Base-by-base conservation (phyloP, 371 early-diverging fungal species). In the Mucor saturninus region DNA sequence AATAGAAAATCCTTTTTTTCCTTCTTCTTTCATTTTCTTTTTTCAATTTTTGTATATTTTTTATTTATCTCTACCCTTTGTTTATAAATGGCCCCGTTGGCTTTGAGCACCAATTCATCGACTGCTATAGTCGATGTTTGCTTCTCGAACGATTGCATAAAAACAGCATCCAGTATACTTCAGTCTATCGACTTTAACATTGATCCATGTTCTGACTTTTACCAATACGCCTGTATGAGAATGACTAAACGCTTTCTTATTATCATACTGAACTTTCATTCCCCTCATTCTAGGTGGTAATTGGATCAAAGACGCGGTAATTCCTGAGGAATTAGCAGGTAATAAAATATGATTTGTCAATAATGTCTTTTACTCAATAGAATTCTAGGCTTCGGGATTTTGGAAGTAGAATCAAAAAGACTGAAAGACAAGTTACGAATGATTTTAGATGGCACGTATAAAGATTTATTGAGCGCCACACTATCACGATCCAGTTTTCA, bases 271-370 rank as follows among this genome's bases (percentile, higher is more conserved):
- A 30, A 52, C 37, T 13, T 38, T 32, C 10, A 6, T 32, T 52
- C 42, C 9, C n/a, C 28, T 45, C 28, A 45, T 42, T 38, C 10
- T 53, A 85, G 85, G 87, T 59, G 84, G 85, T 28, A 73, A 67
- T 38, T 86, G 85, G 76, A 56, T 68, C 30, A 61, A 72, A 50
- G 46, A 62, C 0, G 54, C 76, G 11, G 64, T 71, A 13, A 80
- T 87, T 28, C 86, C 87, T 1, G 76, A 73, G 11, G 77, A 83
- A 50, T 68, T 83, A 54, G 61, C 76, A 26, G 65, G 79, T 75
- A 73, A 42, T 15, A 10, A 28, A 46, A 6, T 21, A 21, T 8
- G 9, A 38, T 6, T 38, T 11, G 11, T 38, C 11, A 38, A 21
- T 1, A 38, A 38, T 38, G 11, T 38, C 10, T 30, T 8, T 37